These are phyloP conservation scores for Zygosaccharomyces bailii DNA, from an alignment of 805 yeast species.

Conservation along the genomic window DNA sequence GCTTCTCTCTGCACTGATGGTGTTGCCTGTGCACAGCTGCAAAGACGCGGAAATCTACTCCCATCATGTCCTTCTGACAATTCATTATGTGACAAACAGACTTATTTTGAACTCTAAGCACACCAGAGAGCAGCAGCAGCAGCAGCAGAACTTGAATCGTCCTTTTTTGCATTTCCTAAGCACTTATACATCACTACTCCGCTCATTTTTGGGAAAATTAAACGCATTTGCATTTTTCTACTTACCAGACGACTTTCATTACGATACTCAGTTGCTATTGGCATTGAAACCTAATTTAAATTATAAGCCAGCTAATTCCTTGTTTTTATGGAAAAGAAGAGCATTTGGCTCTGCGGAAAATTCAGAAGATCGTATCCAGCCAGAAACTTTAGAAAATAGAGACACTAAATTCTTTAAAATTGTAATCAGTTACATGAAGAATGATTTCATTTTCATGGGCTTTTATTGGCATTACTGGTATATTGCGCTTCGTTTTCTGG, in stretches of 20 bases:
- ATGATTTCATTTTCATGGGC: constrained; percentile 27
- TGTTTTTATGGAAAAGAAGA: constrained; percentile 29
- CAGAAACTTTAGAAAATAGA: constrained; percentile 16
- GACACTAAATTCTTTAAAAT: constrained; percentile 25
- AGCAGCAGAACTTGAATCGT: constrained; percentile 1
- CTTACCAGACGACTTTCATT: constrained; percentile 28
- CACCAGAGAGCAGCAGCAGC: constrained; percentile 8
- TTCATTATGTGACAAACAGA: constrained; percentile 28
- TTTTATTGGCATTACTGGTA: constrained; percentile 37
- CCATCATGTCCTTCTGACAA: constrained; percentile 27
- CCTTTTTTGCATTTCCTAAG: constrained; percentile 14
- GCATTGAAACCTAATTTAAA: constrained; percentile 15
- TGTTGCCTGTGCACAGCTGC: constrained; percentile 13
- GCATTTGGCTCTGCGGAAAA: constrained; percentile 11
- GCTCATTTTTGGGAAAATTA: constrained; percentile 32
- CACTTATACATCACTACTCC: constrained; percentile 25
- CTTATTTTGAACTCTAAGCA: constrained; percentile 26
- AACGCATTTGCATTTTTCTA: constrained; percentile 33
- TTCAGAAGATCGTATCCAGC: constrained; percentile 5
- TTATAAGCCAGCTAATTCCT: constrained; percentile 3
- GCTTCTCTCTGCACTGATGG: constrained; percentile 26
- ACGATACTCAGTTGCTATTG: constrained; percentile 23
- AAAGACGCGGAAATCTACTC: constrained; percentile 25
- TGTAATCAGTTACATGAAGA: constrained; percentile 32
- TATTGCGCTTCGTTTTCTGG: constrained; percentile 18